phyloP scores from a whole-genome alignment of 2,329 filamentous ascomycete species.

The Aspergillus floridensis region DNA sequence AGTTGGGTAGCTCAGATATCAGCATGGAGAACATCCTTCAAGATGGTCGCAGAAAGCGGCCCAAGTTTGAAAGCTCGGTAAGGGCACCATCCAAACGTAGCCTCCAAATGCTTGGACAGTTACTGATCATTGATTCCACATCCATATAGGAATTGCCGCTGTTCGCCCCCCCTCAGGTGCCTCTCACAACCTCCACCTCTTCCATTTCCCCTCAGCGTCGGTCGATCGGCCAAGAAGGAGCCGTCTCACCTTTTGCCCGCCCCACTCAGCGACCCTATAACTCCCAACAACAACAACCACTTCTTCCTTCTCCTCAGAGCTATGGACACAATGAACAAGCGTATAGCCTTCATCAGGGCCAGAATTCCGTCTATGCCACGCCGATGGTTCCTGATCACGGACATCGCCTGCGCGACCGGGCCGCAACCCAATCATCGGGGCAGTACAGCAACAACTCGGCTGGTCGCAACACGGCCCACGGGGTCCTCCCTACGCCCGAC shows the following conservation, averaged over 20 bases:
- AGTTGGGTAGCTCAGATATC: conserved; percentile 91
- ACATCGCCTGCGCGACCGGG: conserved; percentile 65
- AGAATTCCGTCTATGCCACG: conserved; percentile 57
- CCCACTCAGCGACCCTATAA: conserved; percentile 76
- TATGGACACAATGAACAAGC: conserved; percentile 56
- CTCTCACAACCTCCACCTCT: conserved; percentile 92
- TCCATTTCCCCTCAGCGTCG: conserved; percentile 90
- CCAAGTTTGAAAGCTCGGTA: conserved; percentile 91
- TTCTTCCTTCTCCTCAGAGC: conserved; percentile 80
- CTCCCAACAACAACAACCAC: conserved; percentile 69
- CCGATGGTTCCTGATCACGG: conserved; percentile 55
- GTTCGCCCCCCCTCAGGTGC: conserved; percentile 91
- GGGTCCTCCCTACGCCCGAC: conserved; percentile 85
- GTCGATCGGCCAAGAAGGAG: conserved; percentile 68
- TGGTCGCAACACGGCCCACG: conserved; percentile 43
- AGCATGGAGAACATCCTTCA: conserved; percentile 98
- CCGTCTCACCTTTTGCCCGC: conserved; percentile 67
- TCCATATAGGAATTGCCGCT: conserved; percentile 78
- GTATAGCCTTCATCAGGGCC: conserved; percentile 35
- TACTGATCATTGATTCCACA: conserved; percentile 16
- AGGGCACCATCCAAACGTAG: conserved; percentile 22
- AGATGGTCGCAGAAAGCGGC: conserved; percentile 88
- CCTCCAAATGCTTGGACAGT: neutral
- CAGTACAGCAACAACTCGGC: conserved; percentile 43
- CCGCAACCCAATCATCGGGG: conserved; percentile 51